Evolutionary conservation across 1,284 basidiomycete species (phyloP), one percentile per base, ranked within the genome.

Genomic region (Pterula multifida): DNA sequence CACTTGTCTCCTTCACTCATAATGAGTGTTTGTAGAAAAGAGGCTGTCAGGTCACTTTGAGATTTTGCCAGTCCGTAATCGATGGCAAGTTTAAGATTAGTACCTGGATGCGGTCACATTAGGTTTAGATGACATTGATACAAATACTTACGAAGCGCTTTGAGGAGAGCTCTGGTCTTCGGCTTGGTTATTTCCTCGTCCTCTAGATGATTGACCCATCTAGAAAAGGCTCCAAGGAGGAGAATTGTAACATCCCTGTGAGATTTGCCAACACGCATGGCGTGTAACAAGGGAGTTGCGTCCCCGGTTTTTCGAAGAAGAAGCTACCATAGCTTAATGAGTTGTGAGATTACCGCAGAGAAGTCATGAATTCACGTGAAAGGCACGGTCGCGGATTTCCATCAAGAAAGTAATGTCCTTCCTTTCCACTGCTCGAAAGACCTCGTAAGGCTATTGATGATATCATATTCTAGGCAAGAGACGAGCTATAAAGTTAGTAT

Each of bases 1-100:
- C 88, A 90, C 57, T 76, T 77, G 56, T 89, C 86, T 17, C 87
- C 87, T 67, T 90, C 86, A 54, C 84, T 87, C 87, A 90, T 90
- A 52, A 90, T 76, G 32, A 90, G 68, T 3, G 84, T 86, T 64
- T 90, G 87, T 58, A 90, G 65, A 61, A 89, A 90, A 1, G 85
- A 88, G 21, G 86, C 83, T 51, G 82, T 84, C 28, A 90, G 70
- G 57, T 90, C 86, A 54, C 75, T 84, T 58, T 89, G 85, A 0
- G 79, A 78, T 55, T 76, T 79, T 53, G 85, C 76, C 26, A 90
- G 68, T 15, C 86, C 88, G 57, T 78, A 83, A 61, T 90, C 85
- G 48, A 90, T 90, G 11, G 86, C 88, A 50, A 86, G 73, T 61
- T 88, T 88, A 45, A 90, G 72, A 58, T 89, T 89, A 15, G 77